Percentiles rank a stretch among this genome's conserved stretches.
Conservation (phyloP, 176 grass and related monocot genomes). For the Sorghum bicolor region Sorghum_bicolor_NCBIv3 NC_012878.2:1830001-1830500, state of each 20-base stretch:
- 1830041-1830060: conserved; percentile 12
- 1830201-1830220: conserved; percentile 90
- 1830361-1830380: neutral
- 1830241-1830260: conserved; percentile 9
- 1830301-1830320: neutral
- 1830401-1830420: conserved; percentile 3
- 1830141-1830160: conserved; percentile 83
- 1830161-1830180: conserved; percentile 87
- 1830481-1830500: conserved; percentile 59
- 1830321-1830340: neutral
- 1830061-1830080: conserved; percentile 55
- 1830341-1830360: neutral
- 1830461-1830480: conserved; percentile 14
- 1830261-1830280: conserved; percentile 10
- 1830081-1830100: conserved; percentile 51
- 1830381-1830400: neutral
- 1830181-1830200: conserved; percentile 71
- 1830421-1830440: neutral
- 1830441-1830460: neutral
- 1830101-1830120: conserved; percentile 76
- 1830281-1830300: neutral
- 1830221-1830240: conserved; percentile 66
- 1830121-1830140: conserved; percentile 85
- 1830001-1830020: conserved; percentile 26
- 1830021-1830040: conserved; percentile 3